Evolutionary conservation across 768 basidiomycete genomes (phyloP).

Genomic region (Lyophyllum semitale): DNA sequence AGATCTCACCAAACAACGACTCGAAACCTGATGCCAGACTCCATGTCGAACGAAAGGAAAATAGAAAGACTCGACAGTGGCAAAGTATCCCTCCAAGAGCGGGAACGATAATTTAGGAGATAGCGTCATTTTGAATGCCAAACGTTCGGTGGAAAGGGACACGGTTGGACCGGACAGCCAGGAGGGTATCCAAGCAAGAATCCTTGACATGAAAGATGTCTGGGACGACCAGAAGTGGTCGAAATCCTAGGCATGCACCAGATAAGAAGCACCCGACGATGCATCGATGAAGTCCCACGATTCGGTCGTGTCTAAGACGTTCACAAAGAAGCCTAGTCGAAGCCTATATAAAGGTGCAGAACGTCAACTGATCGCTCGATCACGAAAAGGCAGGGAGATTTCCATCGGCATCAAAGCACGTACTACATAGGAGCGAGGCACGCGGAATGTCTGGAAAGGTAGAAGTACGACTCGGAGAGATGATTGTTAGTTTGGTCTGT

Average conservation of each 20-base stretch:
- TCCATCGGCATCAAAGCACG: slow-evolving; percentile 14
- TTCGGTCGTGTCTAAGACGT: slow-evolving; percentile 32
- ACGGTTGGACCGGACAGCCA: slow-evolving; percentile 48
- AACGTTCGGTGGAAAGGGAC: slow-evolving; percentile 29
- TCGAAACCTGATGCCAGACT: slow-evolving; percentile 38
- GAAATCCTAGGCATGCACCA: slow-evolving; percentile 25
- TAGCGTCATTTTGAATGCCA: slow-evolving; percentile 37
- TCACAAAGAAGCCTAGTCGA: slow-evolving; percentile 5
- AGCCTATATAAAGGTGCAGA: slow-evolving; percentile 6
- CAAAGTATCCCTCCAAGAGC: slow-evolving; percentile 12
- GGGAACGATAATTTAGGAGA: slow-evolving; percentile 18
- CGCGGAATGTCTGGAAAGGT: slow-evolving; percentile 10
- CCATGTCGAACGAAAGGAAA: slow-evolving; percentile 21
- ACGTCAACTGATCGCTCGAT: slow-evolving; percentile 17
- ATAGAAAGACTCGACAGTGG: slow-evolving; percentile 12
- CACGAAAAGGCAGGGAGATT: slow-evolving; percentile 2
- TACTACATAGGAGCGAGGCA: slow-evolving; percentile 17
- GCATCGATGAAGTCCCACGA: slow-evolving; percentile 47
- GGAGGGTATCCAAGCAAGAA: slow-evolving; percentile 39
- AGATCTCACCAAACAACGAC: slow-evolving; percentile 56
- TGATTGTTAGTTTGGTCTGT: too few relatives aligned
- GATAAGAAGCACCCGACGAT: slow-evolving; percentile 31
- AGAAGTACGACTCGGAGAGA: neutral
- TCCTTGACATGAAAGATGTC: slow-evolving; percentile 40
- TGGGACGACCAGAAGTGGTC: slow-evolving; percentile 25